Conservation (phyloP, 148 eudicot species). For the Rhododendron simsii region DNA sequence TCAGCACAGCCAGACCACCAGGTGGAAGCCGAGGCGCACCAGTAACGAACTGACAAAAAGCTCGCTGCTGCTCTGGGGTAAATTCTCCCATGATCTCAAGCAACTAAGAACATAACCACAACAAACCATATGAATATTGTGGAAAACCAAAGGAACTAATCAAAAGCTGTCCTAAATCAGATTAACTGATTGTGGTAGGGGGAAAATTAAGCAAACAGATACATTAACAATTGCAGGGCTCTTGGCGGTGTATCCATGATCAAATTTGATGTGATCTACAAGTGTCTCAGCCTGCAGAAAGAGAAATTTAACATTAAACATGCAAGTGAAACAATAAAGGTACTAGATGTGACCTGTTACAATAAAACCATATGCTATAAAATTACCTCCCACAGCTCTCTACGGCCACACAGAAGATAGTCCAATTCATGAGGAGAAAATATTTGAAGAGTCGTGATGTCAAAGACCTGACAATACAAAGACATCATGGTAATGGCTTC, state of each 20-base stretch:
- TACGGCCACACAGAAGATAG: constrained; percentile 89
- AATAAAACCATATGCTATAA: neutral
- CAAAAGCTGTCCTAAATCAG: neutral
- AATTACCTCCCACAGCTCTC: constrained; percentile 95
- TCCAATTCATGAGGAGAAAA: constrained; percentile 89
- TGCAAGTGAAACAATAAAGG: neutral
- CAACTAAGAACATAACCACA: constrained; percentile 34
- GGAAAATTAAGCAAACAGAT: constrained; percentile 9
- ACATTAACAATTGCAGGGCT: constrained; percentile 89
- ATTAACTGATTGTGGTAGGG: neutral
- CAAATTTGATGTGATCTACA: constrained; percentile 90
- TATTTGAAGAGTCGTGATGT: constrained; percentile 75
- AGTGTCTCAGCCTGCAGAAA: constrained; percentile 80
- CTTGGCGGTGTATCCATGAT: constrained; percentile 97
- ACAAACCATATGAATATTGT: neutral
- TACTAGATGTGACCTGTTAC: neutral
- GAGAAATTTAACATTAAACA: constrained; percentile 5
- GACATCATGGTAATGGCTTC: neutral
- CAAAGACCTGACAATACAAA: constrained; percentile 61
- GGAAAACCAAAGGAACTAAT: neutral
- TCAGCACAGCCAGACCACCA: constrained; percentile 85
- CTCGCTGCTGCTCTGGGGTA: constrained; percentile 81
- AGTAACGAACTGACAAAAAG: constrained; percentile 97
- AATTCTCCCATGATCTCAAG: constrained; percentile 96
- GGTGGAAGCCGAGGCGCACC: constrained; percentile 97